These are phyloP conservation scores for Amyloporia xantha DNA, from an alignment of 768 basidiomycete species.

Conservation along the genomic window DNA sequence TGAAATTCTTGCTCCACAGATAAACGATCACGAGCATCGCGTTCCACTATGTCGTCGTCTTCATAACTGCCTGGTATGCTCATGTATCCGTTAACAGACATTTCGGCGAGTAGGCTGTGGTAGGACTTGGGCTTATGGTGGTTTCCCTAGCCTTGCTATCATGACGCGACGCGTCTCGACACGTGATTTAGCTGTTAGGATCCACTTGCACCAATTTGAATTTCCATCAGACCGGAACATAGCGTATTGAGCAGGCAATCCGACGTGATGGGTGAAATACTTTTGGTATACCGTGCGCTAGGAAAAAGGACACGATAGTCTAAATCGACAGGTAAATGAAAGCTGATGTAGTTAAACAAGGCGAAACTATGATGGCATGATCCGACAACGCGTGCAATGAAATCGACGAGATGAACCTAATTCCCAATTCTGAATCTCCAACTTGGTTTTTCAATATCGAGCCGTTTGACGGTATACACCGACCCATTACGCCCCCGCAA, in stretches of 20 bases:
- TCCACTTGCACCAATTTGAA: neutral
- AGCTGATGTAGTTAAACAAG: neutral
- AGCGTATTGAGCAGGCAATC: neutral
- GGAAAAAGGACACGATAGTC: neutral
- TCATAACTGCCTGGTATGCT: constrained; percentile 5
- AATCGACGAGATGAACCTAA: neutral
- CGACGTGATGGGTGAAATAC: neutral
- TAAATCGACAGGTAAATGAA: neutral
- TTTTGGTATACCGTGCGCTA: neutral
- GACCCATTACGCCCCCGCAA: constrained; percentile 22
- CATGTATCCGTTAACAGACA: neutral
- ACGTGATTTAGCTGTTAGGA: no score
- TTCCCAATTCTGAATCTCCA: neutral
- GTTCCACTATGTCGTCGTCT: constrained; percentile 2
- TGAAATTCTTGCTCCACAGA: constrained; percentile 12
- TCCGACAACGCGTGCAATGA: neutral
- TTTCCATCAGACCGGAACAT: neutral
- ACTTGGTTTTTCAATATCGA: neutral
- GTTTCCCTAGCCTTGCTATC: neutral
- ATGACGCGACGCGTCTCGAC: neutral
- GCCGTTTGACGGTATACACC: neutral
- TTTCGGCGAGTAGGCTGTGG: neutral
- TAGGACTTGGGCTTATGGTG: neutral
- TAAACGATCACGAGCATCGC: constrained; percentile 5
- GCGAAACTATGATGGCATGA: neutral